Conservation (phyloP, 345 rosid species). For the Hypericum perforatum region DNA sequence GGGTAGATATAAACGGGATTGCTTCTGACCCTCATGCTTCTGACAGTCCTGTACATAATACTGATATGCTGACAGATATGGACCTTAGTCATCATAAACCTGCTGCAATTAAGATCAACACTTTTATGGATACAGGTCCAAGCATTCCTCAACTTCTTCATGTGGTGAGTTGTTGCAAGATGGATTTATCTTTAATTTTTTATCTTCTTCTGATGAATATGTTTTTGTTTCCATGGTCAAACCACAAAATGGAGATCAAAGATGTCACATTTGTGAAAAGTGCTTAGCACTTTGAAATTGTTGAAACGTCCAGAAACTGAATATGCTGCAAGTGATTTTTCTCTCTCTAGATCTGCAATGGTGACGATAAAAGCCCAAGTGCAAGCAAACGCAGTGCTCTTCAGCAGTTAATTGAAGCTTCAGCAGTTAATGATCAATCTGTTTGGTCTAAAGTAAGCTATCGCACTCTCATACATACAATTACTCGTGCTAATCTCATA, state of each 20-base stretch:
- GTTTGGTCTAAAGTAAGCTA: conserved; percentile 66
- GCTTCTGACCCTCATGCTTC: conserved; percentile 31
- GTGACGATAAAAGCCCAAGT: conserved; percentile 48
- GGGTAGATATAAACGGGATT: conserved; percentile 43
- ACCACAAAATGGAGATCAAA: too few relatives aligned
- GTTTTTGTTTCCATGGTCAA: too few relatives aligned
- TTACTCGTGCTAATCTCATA: neutral
- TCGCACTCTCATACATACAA: neutral
- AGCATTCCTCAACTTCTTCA: conserved; percentile 98
- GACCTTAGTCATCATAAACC: conserved; percentile 40
- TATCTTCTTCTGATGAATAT: too few relatives aligned
- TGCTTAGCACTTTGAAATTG: conserved; percentile 1
- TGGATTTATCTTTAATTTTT: neutral
- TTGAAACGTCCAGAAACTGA: conserved; percentile 1
- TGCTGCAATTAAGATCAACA: conserved; percentile 41
- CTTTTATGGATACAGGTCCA: conserved; percentile 53
- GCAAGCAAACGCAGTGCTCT: conserved; percentile 62
- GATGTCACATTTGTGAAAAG: too few relatives aligned
- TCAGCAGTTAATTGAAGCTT: conserved; percentile 69
- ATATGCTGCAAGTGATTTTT: too few relatives aligned
- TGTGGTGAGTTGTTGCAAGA: conserved; percentile 44
- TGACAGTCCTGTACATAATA: conserved; percentile 30
- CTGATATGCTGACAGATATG: conserved; percentile 33
- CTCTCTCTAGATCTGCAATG: conserved; percentile 59
- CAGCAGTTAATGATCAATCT: conserved; percentile 61